Evolutionary conservation across 176 grass and related monocot species (phyloP).

Genomic region (Dendrocalamus sinicus): DNA sequence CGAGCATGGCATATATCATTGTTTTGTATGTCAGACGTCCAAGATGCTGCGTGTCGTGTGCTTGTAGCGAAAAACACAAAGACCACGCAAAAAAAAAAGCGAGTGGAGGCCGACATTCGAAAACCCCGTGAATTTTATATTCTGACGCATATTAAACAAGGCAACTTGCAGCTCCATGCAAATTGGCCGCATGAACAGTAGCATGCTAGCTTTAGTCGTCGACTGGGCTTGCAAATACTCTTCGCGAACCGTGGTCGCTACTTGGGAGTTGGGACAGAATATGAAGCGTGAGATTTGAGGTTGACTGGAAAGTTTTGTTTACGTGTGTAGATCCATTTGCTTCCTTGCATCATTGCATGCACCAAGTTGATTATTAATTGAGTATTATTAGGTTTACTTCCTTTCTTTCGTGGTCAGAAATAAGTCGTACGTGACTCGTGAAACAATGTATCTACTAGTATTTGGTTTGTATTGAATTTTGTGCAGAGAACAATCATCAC

Average conservation of each 20-base stretch:
- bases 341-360: slow-evolving; percentile 14
- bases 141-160: slow-evolving; percentile 13
- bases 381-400: not conserved
- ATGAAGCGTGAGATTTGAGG: slow-evolving; percentile 51
- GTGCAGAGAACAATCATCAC: not conserved
- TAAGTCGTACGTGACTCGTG: not conserved
- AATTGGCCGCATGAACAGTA: slow-evolving; percentile 53
- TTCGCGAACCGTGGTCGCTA: not conserved
- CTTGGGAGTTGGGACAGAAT: slow-evolving; percentile 22
- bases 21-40: not conserved
- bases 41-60: not conserved
- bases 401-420: not conserved
- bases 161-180: slow-evolving; percentile 32
- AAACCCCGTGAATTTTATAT: slow-evolving; percentile 34
- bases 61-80: not conserved
- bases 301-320: slow-evolving; percentile 41
- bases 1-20: not conserved
- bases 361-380: not conserved
- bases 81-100: not conserved
- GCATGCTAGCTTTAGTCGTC: slow-evolving; percentile 28
- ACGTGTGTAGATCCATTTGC: slow-evolving; percentile 21
- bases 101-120: slow-evolving; percentile 43
- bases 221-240: not conserved
- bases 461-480: not conserved
- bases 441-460: not conserved